Base-by-base conservation (phyloP, 164 flowering plant genomes). In the Akebia trifoliata region DNA sequence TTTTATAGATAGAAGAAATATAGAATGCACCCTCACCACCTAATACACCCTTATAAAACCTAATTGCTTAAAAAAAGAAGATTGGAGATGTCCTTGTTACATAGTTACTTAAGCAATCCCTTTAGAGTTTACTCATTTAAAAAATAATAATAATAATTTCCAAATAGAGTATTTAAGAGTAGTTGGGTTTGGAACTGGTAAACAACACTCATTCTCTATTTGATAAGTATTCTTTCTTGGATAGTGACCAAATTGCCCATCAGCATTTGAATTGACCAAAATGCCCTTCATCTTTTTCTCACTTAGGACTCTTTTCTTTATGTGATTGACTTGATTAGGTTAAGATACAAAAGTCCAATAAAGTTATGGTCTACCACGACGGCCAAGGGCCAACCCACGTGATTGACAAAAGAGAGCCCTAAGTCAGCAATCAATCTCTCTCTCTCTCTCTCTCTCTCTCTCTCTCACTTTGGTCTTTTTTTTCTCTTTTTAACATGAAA, bases 321-420 rank as follows among this genome's bases (percentile, higher is more conserved):
- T 39, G 44, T 53, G 22, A 31, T 53, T 61, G 65, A 53, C 58
- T 30, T 57, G 18, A 35, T 43, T 46, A 21, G 59, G 17, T 44
- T 40, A 29, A 52, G 39, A 48, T 64, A 18, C 26, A 51, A 50
- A 65, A 50, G 57, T 65, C 50, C 63, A 57, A 50, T 24, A 34
- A 9, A 12, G 17, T 17, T 39, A 36, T 52, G 63, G 69, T 64
- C 65, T 61, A 55, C 57, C 43, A 34, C 43, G 52, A 43, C 51
- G 54, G 53, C 57, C 58, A 46, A 43, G 45, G 54, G 53, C 57
- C 58, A 57, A 39, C 34, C 57, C 62, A 68, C 52, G 56, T 52
- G 62, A 57, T 30, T 51, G 67, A 54, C 64, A 30, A 48, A 5
- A 38, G 49, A 20, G 25, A 61, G 31, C 32, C 62, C 29, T 21